Percentiles rank a stretch among this genome's conserved stretches.
These are phyloP conservation scores for Centaurea solstitialis DNA, from an alignment of 129 eudicot species.

Conservation along the genomic window DNA sequence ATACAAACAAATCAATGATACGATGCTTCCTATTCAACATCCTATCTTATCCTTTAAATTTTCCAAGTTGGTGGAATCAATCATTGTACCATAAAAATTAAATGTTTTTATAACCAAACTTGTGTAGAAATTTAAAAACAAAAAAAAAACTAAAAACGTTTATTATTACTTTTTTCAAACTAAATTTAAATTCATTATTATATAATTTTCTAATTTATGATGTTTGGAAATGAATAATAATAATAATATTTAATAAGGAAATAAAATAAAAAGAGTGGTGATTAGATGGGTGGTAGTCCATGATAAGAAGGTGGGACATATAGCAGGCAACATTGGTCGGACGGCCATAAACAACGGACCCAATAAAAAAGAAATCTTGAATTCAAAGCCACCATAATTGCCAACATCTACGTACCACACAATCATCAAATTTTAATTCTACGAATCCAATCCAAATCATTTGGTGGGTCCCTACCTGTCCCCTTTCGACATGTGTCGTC, in stretches of 20 bases:
- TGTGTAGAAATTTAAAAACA: no score
- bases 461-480: conserved; percentile 17
- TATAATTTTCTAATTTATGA: not conserved
- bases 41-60: conserved; percentile 23
- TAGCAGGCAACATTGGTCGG: conserved; percentile 41
- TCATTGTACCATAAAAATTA: conserved; percentile 12
- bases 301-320: conserved; percentile 25
- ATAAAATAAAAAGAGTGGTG: not conserved
- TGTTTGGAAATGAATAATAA: not conserved
- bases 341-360: conserved; percentile 40
- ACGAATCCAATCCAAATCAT: conserved; percentile 34
- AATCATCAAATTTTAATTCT: conserved; percentile 26
- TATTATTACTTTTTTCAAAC: not conserved
- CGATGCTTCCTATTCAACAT: conserved; percentile 22
- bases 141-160: no score
- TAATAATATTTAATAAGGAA: not conserved
- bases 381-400: conserved; percentile 37
- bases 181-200: not conserved
- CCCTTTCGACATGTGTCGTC: not conserved
- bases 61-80: conserved; percentile 30
- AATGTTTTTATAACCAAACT: no score
- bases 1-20: conserved; percentile 30
- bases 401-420: conserved; percentile 39
- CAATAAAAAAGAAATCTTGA: conserved; percentile 21
- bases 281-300: conserved; percentile 27